These are phyloP conservation scores for Bipolaris oryzae DNA, from an alignment of 2,329 filamentous ascomycete genomes.

Conservation along the genomic window DNA sequence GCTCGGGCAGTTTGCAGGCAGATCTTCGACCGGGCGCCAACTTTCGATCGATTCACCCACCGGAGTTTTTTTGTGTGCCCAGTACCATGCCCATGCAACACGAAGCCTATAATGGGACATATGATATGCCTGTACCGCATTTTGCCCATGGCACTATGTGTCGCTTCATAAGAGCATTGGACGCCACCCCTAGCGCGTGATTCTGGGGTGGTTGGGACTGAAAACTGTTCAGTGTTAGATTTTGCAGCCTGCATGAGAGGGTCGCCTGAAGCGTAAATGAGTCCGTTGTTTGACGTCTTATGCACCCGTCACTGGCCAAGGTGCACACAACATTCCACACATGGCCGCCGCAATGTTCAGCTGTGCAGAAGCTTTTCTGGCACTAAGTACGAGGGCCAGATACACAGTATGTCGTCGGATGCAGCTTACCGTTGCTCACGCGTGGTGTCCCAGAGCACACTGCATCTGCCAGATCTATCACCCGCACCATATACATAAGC, in stretches of 20 bases:
- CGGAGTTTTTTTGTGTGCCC: conserved; percentile 42
- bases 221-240: conserved; percentile 23
- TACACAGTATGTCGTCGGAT: conserved; percentile 18
- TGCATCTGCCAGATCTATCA: conserved; percentile 30
- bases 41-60: conserved; percentile 39
- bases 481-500: conserved; percentile 26
- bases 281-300: conserved; percentile 36
- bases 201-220: conserved; percentile 26
- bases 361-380: conserved; percentile 14
- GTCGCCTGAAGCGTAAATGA: conserved; percentile 31
- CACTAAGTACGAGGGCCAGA: conserved; percentile 5
- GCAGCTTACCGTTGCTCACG: conserved; percentile 26
- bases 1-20: conserved; percentile 45
- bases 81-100: conserved; percentile 28
- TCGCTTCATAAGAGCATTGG: conserved; percentile 27
- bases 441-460: conserved; percentile 25
- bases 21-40: conserved; percentile 44
- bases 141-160: conserved; percentile 32
- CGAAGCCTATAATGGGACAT: conserved; percentile 29
- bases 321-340: conserved; percentile 1
- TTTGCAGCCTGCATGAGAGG: conserved; percentile 26
- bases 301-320: conserved; percentile 18
- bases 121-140: conserved; percentile 32
- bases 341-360: conserved; percentile 5
- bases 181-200: conserved; percentile 34